phyloP scores from a whole-genome alignment of 306 rosid genomes.

The Cucumis melo region DNA sequence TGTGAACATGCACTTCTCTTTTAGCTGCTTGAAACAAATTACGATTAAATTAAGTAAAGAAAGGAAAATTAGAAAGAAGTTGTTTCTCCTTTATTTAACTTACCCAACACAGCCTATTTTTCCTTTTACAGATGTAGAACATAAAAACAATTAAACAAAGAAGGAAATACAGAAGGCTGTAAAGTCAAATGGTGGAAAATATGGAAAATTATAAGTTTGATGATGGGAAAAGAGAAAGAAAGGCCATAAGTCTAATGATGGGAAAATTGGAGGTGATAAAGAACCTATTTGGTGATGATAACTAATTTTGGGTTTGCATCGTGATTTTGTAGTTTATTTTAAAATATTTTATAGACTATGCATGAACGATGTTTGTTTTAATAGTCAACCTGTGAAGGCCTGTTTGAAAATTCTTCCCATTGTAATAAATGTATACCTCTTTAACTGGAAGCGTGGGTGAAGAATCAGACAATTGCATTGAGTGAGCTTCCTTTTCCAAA shows the following conservation, averaged over 20 bases:
- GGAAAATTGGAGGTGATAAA: not conserved
- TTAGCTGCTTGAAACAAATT: not conserved
- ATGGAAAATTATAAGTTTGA: not conserved
- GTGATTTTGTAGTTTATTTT: not conserved
- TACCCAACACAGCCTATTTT: not conserved
- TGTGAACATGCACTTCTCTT: not conserved
- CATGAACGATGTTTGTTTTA: not conserved
- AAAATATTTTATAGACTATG: not conserved
- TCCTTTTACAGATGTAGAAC: not conserved
- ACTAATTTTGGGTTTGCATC: not conserved
- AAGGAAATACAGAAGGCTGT: not conserved
- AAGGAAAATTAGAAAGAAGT: not conserved
- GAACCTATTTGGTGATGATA: not conserved
- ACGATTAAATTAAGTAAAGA: not conserved
- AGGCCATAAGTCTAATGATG: not conserved
- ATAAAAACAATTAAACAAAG: not conserved
- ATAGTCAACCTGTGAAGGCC: not conserved
- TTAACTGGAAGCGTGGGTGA: slow-evolving; percentile 21
- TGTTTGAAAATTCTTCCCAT: not conserved
- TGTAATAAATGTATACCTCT: slow-evolving; percentile 29
- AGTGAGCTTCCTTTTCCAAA: slow-evolving; percentile 13
- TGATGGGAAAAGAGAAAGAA: not conserved
- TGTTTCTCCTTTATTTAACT: not conserved
- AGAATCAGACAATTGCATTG: slow-evolving; percentile 20
- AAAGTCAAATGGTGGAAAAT: not conserved